Evolutionary conservation across 257 asterid genomes (phyloP).

Genomic region (Nicotiana attenuata): DNA sequence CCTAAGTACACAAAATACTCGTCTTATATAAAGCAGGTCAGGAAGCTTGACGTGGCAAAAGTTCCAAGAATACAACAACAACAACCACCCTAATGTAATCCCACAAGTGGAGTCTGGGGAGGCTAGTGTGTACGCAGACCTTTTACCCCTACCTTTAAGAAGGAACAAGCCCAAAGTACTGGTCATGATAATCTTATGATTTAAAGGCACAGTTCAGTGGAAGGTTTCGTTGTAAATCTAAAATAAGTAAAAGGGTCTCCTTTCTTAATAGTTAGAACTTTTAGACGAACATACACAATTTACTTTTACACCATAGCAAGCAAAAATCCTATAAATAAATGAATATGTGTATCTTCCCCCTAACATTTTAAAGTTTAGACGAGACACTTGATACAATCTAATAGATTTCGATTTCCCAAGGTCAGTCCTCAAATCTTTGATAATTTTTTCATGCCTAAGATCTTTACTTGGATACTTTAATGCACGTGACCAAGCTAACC

Average conservation of each 20-base stretch:
- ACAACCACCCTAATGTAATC: too few relatives aligned
- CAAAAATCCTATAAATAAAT: neutral
- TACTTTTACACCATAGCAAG: too few relatives aligned
- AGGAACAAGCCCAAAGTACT: too few relatives aligned
- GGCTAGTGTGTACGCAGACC: too few relatives aligned
- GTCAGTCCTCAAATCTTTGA: neutral
- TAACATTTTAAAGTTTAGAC: neutral
- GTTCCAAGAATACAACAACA: neutral
- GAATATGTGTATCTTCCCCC: neutral
- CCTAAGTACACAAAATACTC: neutral
- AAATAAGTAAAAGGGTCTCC: neutral
- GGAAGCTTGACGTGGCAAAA: neutral
- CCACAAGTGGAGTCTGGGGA: too few relatives aligned
- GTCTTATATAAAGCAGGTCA: neutral
- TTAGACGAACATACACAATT: too few relatives aligned
- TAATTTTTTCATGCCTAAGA: neutral
- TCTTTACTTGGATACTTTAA: neutral
- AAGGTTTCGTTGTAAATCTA: neutral
- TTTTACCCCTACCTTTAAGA: too few relatives aligned
- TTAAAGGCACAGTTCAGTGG: too few relatives aligned
- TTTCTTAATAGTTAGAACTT: neutral
- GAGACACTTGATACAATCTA: neutral
- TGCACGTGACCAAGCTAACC: neutral
- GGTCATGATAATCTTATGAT: too few relatives aligned
- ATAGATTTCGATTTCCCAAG: neutral